These are phyloP conservation scores for Lodderomyces oxycetoniae DNA, from an alignment of 1,139 yeast species.

Conservation along the genomic window DNA sequence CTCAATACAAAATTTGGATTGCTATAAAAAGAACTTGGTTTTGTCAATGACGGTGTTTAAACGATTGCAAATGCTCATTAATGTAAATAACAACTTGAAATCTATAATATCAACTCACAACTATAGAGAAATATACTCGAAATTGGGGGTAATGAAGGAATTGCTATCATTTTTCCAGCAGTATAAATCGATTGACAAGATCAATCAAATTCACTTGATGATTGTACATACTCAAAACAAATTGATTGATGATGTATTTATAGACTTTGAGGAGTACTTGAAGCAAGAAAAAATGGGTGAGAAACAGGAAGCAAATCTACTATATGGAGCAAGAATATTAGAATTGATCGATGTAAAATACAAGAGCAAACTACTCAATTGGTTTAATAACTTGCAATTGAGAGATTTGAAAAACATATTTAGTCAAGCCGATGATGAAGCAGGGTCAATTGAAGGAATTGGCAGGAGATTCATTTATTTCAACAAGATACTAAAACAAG, in stretches of 20 bases:
- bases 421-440: slow-evolving; percentile 68
- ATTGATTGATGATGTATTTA: slow-evolving; percentile 67
- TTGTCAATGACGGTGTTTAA: slow-evolving; percentile 81
- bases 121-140: slow-evolving; percentile 63
- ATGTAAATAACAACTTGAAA: slow-evolving; percentile 67
- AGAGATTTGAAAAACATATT: slow-evolving; percentile 75
- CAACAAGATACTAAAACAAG: slow-evolving; percentile 61
- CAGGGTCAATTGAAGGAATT: slow-evolving; percentile 87
- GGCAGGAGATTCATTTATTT: slow-evolving; percentile 78
- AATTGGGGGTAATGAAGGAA: slow-evolving; percentile 75
- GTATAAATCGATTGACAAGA: slow-evolving; percentile 79
- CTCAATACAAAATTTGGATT: slow-evolving; percentile 74
- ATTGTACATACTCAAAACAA: slow-evolving; percentile 62
- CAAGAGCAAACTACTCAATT: slow-evolving; percentile 58
- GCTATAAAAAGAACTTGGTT: slow-evolving; percentile 76
- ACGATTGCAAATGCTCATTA: slow-evolving; percentile 79
- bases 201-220: slow-evolving; percentile 62
- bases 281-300: not conserved
- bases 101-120: slow-evolving; percentile 40
- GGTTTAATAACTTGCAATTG: slow-evolving; percentile 71
- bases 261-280: slow-evolving; percentile 58
- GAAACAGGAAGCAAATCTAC: slow-evolving; percentile 21
- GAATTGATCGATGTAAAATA: slow-evolving; percentile 62
- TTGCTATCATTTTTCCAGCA: slow-evolving; percentile 72
- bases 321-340: slow-evolving; percentile 66